Conservation (phyloP, 441 rosid species). For the Breynia disticha region DNA sequence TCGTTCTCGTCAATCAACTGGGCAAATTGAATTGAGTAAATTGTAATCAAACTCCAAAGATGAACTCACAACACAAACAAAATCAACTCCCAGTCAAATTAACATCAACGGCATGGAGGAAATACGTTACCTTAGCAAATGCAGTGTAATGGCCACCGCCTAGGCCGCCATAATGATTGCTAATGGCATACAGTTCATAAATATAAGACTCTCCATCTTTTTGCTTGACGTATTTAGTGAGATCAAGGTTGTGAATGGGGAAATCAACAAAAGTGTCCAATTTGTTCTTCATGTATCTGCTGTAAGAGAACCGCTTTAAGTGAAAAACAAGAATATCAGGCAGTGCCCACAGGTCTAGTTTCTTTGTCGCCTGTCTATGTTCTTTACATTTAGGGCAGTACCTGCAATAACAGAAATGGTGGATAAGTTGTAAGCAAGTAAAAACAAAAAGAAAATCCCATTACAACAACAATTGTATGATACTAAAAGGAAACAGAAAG, state of each 20-base stretch:
- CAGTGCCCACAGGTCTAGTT: constrained; percentile 63
- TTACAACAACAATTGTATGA: too few species aligned
- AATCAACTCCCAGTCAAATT: neutral
- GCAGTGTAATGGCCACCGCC: constrained; percentile 83
- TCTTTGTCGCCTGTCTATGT: constrained; percentile 63
- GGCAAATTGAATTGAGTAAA: constrained; percentile 28
- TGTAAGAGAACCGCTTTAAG: constrained; percentile 67
- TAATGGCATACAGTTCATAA: constrained; percentile 54
- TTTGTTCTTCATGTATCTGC: constrained; percentile 55
- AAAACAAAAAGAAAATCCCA: neutral
- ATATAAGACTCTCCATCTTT: constrained; percentile 25
- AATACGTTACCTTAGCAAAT: constrained; percentile 49
- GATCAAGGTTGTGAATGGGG: constrained; percentile 55
- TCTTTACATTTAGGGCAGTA: constrained; percentile 68
- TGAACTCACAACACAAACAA: neutral
- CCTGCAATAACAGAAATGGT: constrained; percentile 21
- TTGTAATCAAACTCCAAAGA: neutral
- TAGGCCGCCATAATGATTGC: constrained; percentile 73
- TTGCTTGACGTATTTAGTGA: constrained; percentile 38
- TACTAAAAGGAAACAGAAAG: neutral
- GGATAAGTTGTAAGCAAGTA: neutral
- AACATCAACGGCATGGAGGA: too few species aligned
- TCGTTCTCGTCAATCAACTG: constrained; percentile 81
- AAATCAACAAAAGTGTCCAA: constrained; percentile 72
- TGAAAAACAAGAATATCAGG: constrained; percentile 69